These are phyloP conservation scores for Didymella glomerata DNA, from an alignment of 2,329 filamentous ascomycete species.

Conservation along the genomic window DNA sequence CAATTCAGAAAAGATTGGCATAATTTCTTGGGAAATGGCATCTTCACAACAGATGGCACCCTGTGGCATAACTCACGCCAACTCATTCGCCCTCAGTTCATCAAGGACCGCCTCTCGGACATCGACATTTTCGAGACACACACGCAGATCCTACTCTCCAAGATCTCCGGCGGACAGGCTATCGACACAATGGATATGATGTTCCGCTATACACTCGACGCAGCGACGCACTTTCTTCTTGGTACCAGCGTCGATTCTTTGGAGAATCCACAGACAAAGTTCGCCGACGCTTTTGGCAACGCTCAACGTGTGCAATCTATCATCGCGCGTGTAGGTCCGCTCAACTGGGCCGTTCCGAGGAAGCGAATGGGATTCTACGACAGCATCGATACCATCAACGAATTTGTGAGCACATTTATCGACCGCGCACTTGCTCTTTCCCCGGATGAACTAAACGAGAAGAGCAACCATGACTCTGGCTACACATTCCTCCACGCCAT, in stretches of 20 bases:
- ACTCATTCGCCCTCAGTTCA: conserved; percentile 85
- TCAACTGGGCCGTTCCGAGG: conserved; percentile 70
- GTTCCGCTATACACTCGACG: conserved; percentile 80
- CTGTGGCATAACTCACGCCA: conserved; percentile 83
- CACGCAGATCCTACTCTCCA: conserved; percentile 74
- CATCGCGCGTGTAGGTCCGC: conserved; percentile 69
- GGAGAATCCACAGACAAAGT: conserved; percentile 67
- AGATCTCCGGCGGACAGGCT: conserved; percentile 63
- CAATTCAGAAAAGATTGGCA: conserved; percentile 78
- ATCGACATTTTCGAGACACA: conserved; percentile 83
- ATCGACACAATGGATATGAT: conserved; percentile 80
- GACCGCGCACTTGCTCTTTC: conserved; percentile 74
- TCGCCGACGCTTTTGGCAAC: conserved; percentile 82
- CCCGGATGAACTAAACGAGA: conserved; percentile 75
- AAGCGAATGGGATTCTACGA: conserved; percentile 67
- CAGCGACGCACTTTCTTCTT: conserved; percentile 85
- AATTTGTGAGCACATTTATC: conserved; percentile 81
- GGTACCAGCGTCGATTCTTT: conserved; percentile 74
- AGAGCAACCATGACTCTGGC: conserved; percentile 72
- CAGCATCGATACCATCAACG: conserved; percentile 73
- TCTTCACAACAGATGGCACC: conserved; percentile 77
- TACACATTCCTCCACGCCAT: conserved; percentile 91
- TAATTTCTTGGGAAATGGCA: conserved; percentile 76
- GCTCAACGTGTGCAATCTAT: conserved; percentile 78
- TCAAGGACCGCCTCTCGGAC: conserved; percentile 83